Conservation (phyloP, 768 basidiomycete species). For the Boletellus sp. region DNA sequence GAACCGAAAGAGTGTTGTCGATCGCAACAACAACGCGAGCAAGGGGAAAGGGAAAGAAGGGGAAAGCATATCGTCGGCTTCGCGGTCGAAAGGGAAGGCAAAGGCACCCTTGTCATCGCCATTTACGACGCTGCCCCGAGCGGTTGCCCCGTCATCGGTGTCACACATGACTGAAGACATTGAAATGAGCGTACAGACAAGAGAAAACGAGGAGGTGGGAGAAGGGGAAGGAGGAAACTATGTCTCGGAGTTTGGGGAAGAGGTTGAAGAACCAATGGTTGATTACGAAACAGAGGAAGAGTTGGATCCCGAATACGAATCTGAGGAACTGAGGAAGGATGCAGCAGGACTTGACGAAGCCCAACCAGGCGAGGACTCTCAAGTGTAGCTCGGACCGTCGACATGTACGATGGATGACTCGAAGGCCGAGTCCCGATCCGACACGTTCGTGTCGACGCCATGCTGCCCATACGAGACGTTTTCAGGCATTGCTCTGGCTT, state of each 20-base stretch:
- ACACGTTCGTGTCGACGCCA: too few species aligned
- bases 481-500: too few species aligned
- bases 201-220: slow-evolving; percentile 30
- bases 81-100: slow-evolving; percentile 32
- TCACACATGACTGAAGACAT: slow-evolving; percentile 26
- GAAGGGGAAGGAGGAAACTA: slow-evolving; percentile 32
- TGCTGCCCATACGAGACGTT: too few species aligned
- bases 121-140: slow-evolving; percentile 29
- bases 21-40: slow-evolving; percentile 23
- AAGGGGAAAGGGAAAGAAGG: slow-evolving; percentile 33
- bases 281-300: slow-evolving; percentile 39
- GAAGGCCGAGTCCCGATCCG: too few species aligned
- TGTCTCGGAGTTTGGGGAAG: slow-evolving; percentile 24
- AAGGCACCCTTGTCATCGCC: slow-evolving; percentile 24
- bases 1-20: slow-evolving; percentile 30
- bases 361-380: slow-evolving; percentile 9
- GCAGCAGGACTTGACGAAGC: slow-evolving; percentile 35
- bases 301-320: slow-evolving; percentile 42
- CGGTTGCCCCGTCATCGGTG: slow-evolving; percentile 26
- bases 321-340: slow-evolving; percentile 42
- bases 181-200: slow-evolving; percentile 19
- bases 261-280: slow-evolving; percentile 20
- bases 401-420: too few species aligned
- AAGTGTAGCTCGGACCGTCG: not conserved
- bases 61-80: slow-evolving; percentile 30